Base-by-base conservation (phyloP, 495 filamentous ascomycete species). In the Schizothecium vesticola region DNA sequence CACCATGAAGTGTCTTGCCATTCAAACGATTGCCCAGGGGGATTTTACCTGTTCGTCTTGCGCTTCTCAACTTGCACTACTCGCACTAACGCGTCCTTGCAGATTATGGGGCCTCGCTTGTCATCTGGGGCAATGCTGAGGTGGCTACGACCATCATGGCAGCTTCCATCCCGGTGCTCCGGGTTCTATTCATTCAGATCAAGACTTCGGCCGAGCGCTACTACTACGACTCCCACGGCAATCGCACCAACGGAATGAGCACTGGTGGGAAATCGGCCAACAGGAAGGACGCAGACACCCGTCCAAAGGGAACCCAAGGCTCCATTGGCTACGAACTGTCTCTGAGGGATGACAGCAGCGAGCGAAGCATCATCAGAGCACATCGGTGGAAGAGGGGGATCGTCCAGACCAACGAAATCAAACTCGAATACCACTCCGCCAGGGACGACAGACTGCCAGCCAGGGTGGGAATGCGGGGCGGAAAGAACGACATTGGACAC, bases 81-180 rank as follows among this genome's bases (percentile, higher is more conserved):
- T 19, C 11, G 10, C 25, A 25, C 66, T 62, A n/a, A 67, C 56
- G 8, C 21, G 16, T 43, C 3, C 11, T 3, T 56, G 26, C 19
- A 67, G 66, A 67, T 21, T 58, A 67, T 22, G 66, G 60, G 9
- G 60, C 58, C 36, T 31, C 51, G 1, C 58, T 67, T n/a, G 59
- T 67, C 5, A 67, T 67, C 10, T 67, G 66, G 66, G 66, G 66
- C 57, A 67, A 60, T n/a, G 66, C 60, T 33, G 66, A 67, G 59
- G 31, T 59, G 9, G 66, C 59, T 4, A 59, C 60, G 24, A 56
- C 66, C 13, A 67, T 67, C 66, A 67, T 67, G 33, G 66, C 66
- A 1, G 66, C 66, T n/a, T 67, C 66, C 23, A 55, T 67, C 2
- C 66, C 66, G 0, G 60, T 67, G 24, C 59, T 67, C 9, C 59